Conservation (phyloP, 352 stramenopile species). For the Globisporangium spiculum region DNA sequence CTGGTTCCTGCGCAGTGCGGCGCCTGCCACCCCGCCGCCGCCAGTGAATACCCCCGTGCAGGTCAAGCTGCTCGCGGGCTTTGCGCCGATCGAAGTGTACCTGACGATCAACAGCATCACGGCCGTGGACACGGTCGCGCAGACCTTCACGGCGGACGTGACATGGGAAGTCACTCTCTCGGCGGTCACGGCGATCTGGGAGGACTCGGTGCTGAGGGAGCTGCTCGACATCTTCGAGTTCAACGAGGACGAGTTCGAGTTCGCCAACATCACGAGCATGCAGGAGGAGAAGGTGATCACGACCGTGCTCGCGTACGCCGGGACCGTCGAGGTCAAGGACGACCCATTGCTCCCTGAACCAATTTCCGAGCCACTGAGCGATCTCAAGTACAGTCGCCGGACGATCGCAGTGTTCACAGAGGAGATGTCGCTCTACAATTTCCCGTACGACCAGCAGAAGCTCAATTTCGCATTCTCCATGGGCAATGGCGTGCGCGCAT, state of each 20-base stretch:
- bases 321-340: slow-evolving; percentile 21
- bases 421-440: slow-evolving; percentile 54
- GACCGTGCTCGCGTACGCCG: slow-evolving; percentile 27
- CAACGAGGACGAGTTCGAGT: slow-evolving; percentile 40
- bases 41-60: slow-evolving; percentile 6
- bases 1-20: slow-evolving; percentile 41
- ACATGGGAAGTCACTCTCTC: slow-evolving; percentile 43
- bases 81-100: slow-evolving; percentile 32
- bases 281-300: slow-evolving; percentile 32
- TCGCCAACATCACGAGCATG: slow-evolving; percentile 39
- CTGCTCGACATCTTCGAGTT: slow-evolving; percentile 42
- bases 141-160: slow-evolving; percentile 48
- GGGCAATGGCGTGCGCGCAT: slow-evolving; percentile 27
- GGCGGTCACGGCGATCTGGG: slow-evolving; percentile 35
- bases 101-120: slow-evolving; percentile 39
- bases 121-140: slow-evolving; percentile 38
- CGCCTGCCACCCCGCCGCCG: not conserved
- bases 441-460: slow-evolving; percentile 64
- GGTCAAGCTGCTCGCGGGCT: slow-evolving; percentile 33
- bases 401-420: slow-evolving; percentile 47
- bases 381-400: slow-evolving; percentile 39
- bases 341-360: slow-evolving; percentile 24
- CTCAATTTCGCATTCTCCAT: slow-evolving; percentile 49
- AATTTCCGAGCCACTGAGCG: slow-evolving; percentile 23
- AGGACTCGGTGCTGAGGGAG: slow-evolving; percentile 39